These are phyloP conservation scores for Niveomyces coronatus DNA, from an alignment of 2,329 filamentous ascomycete species.

Conservation along the genomic window DNA sequence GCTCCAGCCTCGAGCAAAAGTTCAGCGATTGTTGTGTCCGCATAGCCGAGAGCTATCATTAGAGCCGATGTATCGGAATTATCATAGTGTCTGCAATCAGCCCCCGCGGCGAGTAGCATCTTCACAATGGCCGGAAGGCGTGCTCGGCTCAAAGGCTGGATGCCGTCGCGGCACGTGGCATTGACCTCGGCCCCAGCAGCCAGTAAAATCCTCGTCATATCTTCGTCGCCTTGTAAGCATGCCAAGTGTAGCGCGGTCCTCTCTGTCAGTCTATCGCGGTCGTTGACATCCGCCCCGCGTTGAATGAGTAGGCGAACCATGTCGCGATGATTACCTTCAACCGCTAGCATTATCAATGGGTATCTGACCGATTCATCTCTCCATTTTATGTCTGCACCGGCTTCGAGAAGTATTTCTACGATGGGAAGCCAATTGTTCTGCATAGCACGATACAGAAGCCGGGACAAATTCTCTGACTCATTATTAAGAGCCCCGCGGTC, in stretches of 20 bases:
- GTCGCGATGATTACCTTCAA: neutral
- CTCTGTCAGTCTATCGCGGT: too few relatives aligned
- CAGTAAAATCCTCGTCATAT: neutral
- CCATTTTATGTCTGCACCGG: neutral
- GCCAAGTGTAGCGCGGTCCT: neutral
- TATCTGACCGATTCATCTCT: neutral
- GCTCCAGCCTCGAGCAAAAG: neutral
- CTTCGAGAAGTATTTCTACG: neutral
- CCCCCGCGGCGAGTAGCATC: neutral
- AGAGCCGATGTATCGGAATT: neutral
- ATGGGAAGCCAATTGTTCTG: neutral
- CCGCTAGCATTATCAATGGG: neutral
- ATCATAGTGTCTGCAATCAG: neutral
- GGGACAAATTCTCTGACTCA: neutral
- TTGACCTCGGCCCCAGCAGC: neutral
- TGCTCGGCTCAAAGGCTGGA: neutral
- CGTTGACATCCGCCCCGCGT: constrained; percentile 4
- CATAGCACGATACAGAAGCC: neutral
- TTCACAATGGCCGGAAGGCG: neutral
- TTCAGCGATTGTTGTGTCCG: neutral
- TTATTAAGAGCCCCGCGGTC: neutral
- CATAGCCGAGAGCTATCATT: neutral
- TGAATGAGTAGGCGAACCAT: neutral
- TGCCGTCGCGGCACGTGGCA: neutral
- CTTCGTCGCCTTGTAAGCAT: neutral